These are phyloP conservation scores for Crithidia sp. DNA, from an alignment of 208 protist species.

Conservation along the genomic window DNA sequence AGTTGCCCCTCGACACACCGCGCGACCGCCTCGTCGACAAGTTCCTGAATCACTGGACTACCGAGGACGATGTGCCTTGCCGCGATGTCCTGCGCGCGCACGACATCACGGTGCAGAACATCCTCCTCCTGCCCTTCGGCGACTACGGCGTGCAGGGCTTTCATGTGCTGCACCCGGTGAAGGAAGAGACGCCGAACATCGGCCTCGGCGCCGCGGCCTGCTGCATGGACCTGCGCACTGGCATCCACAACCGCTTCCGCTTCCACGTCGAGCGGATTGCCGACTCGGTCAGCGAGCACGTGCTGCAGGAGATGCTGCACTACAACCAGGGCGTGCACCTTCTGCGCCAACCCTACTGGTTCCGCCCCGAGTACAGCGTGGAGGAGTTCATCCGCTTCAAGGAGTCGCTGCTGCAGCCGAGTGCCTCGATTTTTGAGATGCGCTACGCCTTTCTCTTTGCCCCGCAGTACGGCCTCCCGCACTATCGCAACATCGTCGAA, in stretches of 20 bases:
- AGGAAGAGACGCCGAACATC: constrained; percentile 82
- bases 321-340: constrained; percentile 86
- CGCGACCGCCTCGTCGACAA: constrained; percentile 49
- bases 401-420: constrained; percentile 86
- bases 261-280: constrained; percentile 91
- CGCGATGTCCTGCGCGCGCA: constrained; percentile 54
- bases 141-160: constrained; percentile 89
- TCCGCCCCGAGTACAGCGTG: constrained; percentile 89
- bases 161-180: constrained; percentile 72
- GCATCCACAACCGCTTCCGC: constrained; percentile 90
- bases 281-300: constrained; percentile 87
- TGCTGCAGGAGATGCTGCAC: constrained; percentile 81
- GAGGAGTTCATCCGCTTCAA: constrained; percentile 92
- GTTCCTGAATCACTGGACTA: constrained; percentile 79
- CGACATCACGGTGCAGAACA: constrained; percentile 67
- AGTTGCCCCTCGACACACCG: constrained; percentile 80
- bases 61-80: constrained; percentile 61
- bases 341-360: constrained; percentile 88
- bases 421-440: constrained; percentile 85
- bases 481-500: constrained; percentile 83
- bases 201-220: constrained; percentile 77
- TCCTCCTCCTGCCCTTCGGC: constrained; percentile 81
- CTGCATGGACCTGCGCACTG: constrained; percentile 88
- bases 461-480: constrained; percentile 58
- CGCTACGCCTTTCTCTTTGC: constrained; percentile 80